A percentile compares a stretch with the other conserved stretches of the same genome.
Conservation (phyloP, 345 rosid species). For the Noccaea caerulescens region DNA sequence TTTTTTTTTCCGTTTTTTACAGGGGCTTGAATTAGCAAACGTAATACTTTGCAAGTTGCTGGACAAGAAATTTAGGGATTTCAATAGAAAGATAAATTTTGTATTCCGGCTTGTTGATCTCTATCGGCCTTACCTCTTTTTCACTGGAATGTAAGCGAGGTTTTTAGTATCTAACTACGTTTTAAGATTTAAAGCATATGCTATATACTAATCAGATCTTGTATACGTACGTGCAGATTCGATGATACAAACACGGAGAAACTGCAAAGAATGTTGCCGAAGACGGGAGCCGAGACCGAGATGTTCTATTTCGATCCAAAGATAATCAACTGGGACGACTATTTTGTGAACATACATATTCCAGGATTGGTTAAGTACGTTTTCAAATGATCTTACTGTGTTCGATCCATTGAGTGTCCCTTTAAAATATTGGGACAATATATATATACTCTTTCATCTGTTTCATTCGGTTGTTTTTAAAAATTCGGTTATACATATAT, state of each 20-base stretch:
- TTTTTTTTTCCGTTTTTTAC: not conserved
- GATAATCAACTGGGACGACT: constrained; percentile 58
- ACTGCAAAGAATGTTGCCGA: constrained; percentile 1
- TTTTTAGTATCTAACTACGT: not conserved
- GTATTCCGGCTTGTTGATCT: constrained; percentile 37
- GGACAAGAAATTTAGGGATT: constrained; percentile 13
- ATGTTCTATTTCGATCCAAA: constrained; percentile 57
- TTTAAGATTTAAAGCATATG: not conserved
- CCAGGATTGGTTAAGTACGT: constrained; percentile 51
- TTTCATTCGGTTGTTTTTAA: not conserved
- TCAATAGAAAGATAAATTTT: constrained; percentile 13
- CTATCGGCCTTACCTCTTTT: constrained; percentile 42
- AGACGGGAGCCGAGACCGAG: constrained; percentile 28
- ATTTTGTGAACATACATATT: constrained; percentile 51
- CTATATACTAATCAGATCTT: not conserved
- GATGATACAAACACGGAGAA: constrained; percentile 37
- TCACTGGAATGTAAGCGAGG: constrained; percentile 38
- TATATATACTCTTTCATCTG: not conserved
- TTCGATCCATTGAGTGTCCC: not conserved
- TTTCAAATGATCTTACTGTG: constrained; percentile 7
- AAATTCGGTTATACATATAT: not conserved
- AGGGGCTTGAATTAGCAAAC: constrained; percentile 42
- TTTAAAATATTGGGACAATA: not conserved
- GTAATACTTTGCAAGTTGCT: constrained; percentile 36
- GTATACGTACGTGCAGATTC: constrained; percentile 27